Percentiles rank a stretch among this genome's conserved stretches.
Conservation (phyloP, 257 asterid genomes). For the Ilex asprella region DNA sequence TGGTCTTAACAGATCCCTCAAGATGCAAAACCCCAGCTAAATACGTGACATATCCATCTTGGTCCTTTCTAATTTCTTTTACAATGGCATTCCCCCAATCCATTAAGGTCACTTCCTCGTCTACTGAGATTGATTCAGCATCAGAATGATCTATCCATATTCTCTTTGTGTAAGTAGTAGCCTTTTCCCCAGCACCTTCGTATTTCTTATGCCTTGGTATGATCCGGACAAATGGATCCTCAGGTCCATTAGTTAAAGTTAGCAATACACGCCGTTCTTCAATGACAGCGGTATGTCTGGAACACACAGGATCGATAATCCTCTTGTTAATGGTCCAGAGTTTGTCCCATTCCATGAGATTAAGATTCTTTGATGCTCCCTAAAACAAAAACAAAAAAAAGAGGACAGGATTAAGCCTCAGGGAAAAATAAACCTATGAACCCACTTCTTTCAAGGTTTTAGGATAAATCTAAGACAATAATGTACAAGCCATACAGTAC, state of each 20-base stretch:
- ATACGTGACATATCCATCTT: conserved; percentile 54
- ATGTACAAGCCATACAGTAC: too few species aligned
- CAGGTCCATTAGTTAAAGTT: conserved; percentile 68
- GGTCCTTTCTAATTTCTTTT: conserved; percentile 70
- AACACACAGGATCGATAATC: conserved; percentile 90
- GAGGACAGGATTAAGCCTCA: conserved; percentile 9
- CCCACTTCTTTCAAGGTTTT: too few species aligned
- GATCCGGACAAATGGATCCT: conserved; percentile 60
- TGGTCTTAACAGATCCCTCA: conserved; percentile 82
- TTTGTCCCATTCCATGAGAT: conserved; percentile 99
- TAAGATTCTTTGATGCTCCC: conserved; percentile 99
- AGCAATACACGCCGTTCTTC: conserved; percentile 56
- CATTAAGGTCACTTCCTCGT: conserved; percentile 87
- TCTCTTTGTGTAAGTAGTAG: conserved; percentile 60
- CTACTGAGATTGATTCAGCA: conserved; percentile 60
- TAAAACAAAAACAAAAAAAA: conserved; percentile 13
- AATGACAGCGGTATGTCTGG: conserved; percentile 84
- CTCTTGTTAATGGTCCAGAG: conserved; percentile 95
- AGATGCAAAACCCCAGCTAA: conserved; percentile 77
- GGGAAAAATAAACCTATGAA: neutral
- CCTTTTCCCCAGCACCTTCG: conserved; percentile 90
- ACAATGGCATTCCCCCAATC: conserved; percentile 96
- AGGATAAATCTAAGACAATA: too few species aligned
- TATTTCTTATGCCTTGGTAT: conserved; percentile 76
- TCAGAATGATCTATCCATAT: conserved; percentile 85